phyloP scores from a whole-genome alignment of 2,329 filamentous ascomycete species.

The Ophiosphaerella korrae region DNA sequence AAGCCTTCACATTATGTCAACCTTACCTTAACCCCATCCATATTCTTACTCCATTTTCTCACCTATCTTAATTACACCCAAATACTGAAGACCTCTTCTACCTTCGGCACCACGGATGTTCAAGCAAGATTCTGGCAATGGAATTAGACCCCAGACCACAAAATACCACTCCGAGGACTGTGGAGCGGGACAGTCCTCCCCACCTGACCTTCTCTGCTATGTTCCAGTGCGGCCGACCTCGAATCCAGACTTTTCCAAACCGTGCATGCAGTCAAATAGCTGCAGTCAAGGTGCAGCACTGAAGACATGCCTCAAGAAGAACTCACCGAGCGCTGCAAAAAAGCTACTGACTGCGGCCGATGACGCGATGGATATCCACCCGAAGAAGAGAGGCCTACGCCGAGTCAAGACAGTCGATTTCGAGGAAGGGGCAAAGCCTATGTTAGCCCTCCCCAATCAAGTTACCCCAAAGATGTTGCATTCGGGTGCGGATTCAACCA shows the following conservation, averaged over 20 bases:
- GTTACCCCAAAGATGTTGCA: background rate
- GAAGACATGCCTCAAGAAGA: constrained; percentile 36
- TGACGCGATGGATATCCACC: background rate
- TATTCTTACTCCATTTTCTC: too few species aligned
- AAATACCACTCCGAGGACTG: background rate
- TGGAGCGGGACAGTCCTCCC: background rate
- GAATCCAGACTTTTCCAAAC: constrained; percentile 5
- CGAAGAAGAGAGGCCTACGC: constrained; percentile 15
- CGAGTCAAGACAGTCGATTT: constrained; percentile 41
- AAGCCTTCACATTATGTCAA: too few species aligned
- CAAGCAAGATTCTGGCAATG: too few species aligned
- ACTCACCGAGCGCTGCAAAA: constrained; percentile 26
- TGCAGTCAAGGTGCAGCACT: constrained; percentile 11
- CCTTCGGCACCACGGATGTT: too few species aligned
- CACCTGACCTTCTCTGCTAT: background rate
- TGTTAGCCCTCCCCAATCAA: constrained; percentile 5
- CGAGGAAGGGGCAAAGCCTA: constrained; percentile 13
- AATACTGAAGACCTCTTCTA: too few species aligned
- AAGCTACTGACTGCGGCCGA: constrained; percentile 16
- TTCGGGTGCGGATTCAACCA: background rate
- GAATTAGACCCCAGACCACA: too few species aligned
- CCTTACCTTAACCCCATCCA: too few species aligned
- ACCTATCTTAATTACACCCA: too few species aligned
- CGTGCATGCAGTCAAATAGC: background rate
- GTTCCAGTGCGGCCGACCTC: background rate